Conservation (phyloP, 1,284 basidiomycete genomes). For the Ganoderma multipileum region DNA sequence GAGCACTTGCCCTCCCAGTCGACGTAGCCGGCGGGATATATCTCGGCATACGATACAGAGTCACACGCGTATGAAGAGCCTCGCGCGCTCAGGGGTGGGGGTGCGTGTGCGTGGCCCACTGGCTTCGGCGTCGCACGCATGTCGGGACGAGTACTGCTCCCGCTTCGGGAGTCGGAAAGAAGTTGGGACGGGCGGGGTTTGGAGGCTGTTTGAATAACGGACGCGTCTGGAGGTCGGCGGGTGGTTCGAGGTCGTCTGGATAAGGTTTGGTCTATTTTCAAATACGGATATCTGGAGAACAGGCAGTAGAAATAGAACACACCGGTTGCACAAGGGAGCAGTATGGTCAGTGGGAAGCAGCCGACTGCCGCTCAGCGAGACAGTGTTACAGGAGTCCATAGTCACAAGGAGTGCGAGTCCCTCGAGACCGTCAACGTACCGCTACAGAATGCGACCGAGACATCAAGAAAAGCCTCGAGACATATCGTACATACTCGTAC, state of each 20-base stretch:
- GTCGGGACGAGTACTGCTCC: slow-evolving; percentile 1
- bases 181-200: slow-evolving; percentile 1
- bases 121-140: slow-evolving; percentile 2
- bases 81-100: slow-evolving; percentile 4
- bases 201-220: slow-evolving; percentile 8
- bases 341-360: slow-evolving; percentile 2
- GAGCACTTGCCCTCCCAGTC: slow-evolving; percentile 7
- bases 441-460: slow-evolving; percentile 14
- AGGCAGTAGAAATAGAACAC: slow-evolving; percentile 17
- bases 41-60: not conserved
- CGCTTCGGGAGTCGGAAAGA: not conserved
- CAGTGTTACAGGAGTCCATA: slow-evolving; percentile 1
- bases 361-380: not conserved
- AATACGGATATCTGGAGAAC: slow-evolving; percentile 18
- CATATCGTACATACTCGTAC: slow-evolving; percentile 20
- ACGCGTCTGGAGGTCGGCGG: not conserved
- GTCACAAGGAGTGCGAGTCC: not conserved
- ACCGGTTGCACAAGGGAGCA: slow-evolving; percentile 21
- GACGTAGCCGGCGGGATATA: slow-evolving; percentile 8
- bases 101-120: not conserved
- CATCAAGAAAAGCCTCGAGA: slow-evolving; percentile 4
- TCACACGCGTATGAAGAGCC: not conserved
- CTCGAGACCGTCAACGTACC: not conserved
- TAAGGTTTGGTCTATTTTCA: slow-evolving; percentile 9
- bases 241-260: slow-evolving; percentile 15